A percentile compares a stretch with the other conserved stretches of the same genome.
These are phyloP conservation scores for Botrytis porri DNA, from an alignment of 2,329 filamentous ascomycete genomes.

Conservation along the genomic window DNA sequence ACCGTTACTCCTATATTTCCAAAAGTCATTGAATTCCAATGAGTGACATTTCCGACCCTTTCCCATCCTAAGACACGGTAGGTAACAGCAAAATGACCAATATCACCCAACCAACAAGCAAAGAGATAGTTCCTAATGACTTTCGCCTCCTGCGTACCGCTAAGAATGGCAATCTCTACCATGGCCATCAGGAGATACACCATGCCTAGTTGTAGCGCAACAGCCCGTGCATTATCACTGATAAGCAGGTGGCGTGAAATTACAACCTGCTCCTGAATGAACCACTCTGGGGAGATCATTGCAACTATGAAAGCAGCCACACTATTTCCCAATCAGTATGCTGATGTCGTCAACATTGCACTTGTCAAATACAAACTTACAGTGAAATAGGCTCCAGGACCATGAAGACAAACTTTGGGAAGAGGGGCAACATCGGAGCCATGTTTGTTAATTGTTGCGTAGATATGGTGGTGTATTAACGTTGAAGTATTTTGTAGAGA, in stretches of 20 bases:
- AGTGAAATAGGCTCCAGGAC: slow-evolving; percentile 43
- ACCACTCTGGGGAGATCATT: slow-evolving; percentile 56
- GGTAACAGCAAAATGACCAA: slow-evolving; percentile 64
- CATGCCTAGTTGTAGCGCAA: slow-evolving; percentile 54
- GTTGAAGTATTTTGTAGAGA: background rate
- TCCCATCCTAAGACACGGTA: slow-evolving; percentile 57
- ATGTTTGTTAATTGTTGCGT: slow-evolving; percentile 41
- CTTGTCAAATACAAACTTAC: slow-evolving; percentile 23
- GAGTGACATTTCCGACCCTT: slow-evolving; percentile 49
- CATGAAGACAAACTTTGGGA: slow-evolving; percentile 66
- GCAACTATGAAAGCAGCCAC: slow-evolving; percentile 57
- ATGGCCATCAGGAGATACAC: slow-evolving; percentile 64
- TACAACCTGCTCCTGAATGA: slow-evolving; percentile 61
- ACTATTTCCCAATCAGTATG: slow-evolving; percentile 40
- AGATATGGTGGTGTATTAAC: background rate
- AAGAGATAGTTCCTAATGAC: slow-evolving; percentile 67
- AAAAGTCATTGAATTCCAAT: slow-evolving; percentile 70
- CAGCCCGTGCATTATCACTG: slow-evolving; percentile 39
- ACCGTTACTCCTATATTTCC: slow-evolving; percentile 68
- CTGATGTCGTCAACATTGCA: slow-evolving; percentile 12
- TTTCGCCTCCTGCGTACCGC: slow-evolving; percentile 60
- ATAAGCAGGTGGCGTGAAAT: slow-evolving; percentile 36
- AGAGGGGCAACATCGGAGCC: slow-evolving; percentile 59
- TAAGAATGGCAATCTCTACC: slow-evolving; percentile 61
- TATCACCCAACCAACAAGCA: slow-evolving; percentile 61